Conservation (phyloP, 768 basidiomycete species). For the Boletus sp. region DNA sequence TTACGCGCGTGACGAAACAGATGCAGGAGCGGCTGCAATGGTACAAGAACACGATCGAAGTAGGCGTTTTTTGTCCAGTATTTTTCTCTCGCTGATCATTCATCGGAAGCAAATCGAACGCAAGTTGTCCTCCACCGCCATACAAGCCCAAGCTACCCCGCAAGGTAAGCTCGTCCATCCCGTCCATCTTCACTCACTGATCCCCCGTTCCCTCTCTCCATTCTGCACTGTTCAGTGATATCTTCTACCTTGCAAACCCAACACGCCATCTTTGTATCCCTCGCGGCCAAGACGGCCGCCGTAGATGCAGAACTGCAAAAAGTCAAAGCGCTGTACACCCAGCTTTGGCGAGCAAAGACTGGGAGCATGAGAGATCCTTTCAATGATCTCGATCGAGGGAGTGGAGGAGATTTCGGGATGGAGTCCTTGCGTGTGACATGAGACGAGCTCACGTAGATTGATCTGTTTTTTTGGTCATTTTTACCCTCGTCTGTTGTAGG, state of each 20-base stretch:
- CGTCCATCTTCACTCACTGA: not conserved
- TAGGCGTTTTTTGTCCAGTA: constrained; percentile 24
- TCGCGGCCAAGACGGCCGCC: constrained; percentile 74
- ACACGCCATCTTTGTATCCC: constrained; percentile 70
- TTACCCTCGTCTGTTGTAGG: not conserved
- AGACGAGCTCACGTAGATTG: not conserved
- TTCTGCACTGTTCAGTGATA: constrained; percentile 48
- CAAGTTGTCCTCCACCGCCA: constrained; percentile 66
- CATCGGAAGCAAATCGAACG: constrained; percentile 61
- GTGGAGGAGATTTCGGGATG: constrained; percentile 45
- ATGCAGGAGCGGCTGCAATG: constrained; percentile 71
- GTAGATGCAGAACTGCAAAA: constrained; percentile 74
- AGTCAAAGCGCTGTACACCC: constrained; percentile 71
- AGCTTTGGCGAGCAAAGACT: constrained; percentile 76
- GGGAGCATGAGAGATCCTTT: constrained; percentile 86
- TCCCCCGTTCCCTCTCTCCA: not conserved
- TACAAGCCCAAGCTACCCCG: constrained; percentile 65
- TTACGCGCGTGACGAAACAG: constrained; percentile 66
- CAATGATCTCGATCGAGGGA: constrained; percentile 45
- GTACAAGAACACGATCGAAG: constrained; percentile 83
- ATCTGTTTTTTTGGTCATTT: too few species aligned
- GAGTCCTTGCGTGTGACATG: constrained; percentile 26
- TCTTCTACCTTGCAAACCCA: constrained; percentile 77
- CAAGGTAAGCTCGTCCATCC: constrained; percentile 50
- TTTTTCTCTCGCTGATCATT: not conserved